Conservation (phyloP, 495 filamentous ascomycete species). For the Aspergillus incahuasiensis region DNA sequence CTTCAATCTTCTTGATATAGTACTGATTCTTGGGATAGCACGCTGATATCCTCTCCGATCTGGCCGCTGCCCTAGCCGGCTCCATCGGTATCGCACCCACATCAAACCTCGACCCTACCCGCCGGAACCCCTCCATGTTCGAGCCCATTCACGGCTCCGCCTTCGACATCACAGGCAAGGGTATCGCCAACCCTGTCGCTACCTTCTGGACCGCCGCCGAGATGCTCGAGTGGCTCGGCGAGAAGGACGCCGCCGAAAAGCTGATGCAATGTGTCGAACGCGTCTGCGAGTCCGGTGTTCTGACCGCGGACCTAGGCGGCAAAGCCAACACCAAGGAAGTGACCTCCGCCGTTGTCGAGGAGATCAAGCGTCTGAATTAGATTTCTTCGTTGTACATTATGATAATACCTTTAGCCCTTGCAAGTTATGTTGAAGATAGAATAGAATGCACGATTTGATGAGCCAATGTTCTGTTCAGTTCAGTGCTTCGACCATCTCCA, state of each 20-base stretch:
- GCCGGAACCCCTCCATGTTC: slow-evolving; percentile 59
- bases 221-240: slow-evolving; percentile 64
- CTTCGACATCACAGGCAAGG: slow-evolving; percentile 68
- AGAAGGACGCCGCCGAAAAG: slow-evolving; percentile 48
- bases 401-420: neutral
- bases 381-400: neutral
- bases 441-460: neutral
- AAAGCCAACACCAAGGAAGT: slow-evolving; percentile 51
- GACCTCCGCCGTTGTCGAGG: slow-evolving; percentile 56
- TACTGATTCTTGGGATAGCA: slow-evolving; percentile 29
- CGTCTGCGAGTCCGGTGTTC: slow-evolving; percentile 53
- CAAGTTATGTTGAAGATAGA: neutral
- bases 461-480: neutral
- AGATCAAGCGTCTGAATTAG: slow-evolving; percentile 42
- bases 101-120: slow-evolving; percentile 60
- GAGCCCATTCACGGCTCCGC: slow-evolving; percentile 66
- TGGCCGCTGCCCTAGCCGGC: slow-evolving; percentile 54
- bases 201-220: slow-evolving; percentile 67
- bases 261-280: slow-evolving; percentile 58
- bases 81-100: slow-evolving; percentile 57
- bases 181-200: slow-evolving; percentile 66
- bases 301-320: slow-evolving; percentile 59
- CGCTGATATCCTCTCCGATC: slow-evolving; percentile 53
- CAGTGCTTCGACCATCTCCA: slow-evolving; percentile 1
- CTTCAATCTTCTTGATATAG: neutral